phyloP scores from a whole-genome alignment of 306 rosid species.

The Trifolium repens region DNA sequence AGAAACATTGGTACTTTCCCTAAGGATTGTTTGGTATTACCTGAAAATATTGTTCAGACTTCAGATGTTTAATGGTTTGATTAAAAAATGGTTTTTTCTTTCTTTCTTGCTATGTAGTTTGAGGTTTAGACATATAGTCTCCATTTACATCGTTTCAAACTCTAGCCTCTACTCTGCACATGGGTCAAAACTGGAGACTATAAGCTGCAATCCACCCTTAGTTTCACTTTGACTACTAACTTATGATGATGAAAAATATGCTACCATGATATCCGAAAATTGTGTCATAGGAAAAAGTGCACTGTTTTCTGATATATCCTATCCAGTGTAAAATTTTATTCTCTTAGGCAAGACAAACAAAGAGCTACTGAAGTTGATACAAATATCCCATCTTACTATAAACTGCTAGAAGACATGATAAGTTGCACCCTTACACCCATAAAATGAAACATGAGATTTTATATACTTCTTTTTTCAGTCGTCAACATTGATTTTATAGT shows the following conservation, averaged over 20 bases:
- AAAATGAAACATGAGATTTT: too few species aligned
- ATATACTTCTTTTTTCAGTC: too few species aligned
- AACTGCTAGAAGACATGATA: constrained; percentile 23
- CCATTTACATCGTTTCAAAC: neutral
- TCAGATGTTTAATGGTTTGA: constrained; percentile 16
- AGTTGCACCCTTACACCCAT: neutral
- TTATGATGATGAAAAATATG: neutral
- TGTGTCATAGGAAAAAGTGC: neutral
- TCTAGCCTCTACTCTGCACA: constrained; percentile 4
- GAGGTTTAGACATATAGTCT: too few species aligned
- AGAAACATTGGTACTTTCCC: constrained; percentile 23
- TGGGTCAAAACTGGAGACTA: neutral
- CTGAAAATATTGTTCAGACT: neutral
- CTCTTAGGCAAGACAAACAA: neutral
- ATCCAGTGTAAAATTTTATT: constrained; percentile 6
- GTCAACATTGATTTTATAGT: too few species aligned
- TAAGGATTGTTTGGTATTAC: neutral
- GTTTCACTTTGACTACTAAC: neutral
- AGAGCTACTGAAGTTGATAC: neutral
- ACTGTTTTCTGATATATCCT: constrained; percentile 18
- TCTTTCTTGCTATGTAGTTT: too few species aligned
- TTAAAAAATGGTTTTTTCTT: neutral
- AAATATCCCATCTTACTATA: constrained; percentile 13
- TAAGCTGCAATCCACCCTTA: constrained; percentile 12
- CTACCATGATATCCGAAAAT: neutral